Percentiles rank a stretch among this genome's conserved stretches.
phyloP scores from a whole-genome alignment of 257 asterid genomes.

The Asclepias syriaca region DNA sequence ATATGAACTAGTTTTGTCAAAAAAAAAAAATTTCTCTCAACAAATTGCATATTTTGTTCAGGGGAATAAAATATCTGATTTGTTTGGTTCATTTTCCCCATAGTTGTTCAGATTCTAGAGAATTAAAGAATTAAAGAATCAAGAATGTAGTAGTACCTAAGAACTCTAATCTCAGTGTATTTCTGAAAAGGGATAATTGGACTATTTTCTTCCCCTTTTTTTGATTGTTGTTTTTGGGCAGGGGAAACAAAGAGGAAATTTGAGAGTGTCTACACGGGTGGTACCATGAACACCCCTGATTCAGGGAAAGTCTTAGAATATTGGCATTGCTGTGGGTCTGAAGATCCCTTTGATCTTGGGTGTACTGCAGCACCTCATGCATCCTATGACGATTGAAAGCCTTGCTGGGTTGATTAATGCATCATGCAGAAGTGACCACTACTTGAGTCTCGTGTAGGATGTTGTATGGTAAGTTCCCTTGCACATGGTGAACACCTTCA shows the following conservation, averaged over 20 bases:
- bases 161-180: background rate
- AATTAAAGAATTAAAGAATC: too few relatives aligned
- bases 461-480: background rate
- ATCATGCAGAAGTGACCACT: background rate
- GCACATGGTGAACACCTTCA: too few relatives aligned
- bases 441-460: background rate
- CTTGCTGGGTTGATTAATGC: background rate
- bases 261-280: constrained; percentile 84
- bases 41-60: background rate
- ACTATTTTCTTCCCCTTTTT: too few relatives aligned
- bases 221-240: constrained; percentile 17
- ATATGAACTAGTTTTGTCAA: background rate
- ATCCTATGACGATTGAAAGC: constrained; percentile 75
- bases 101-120: background rate
- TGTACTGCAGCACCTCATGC: constrained; percentile 89
- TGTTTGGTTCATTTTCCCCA: background rate
- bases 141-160: constrained; percentile 1
- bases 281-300: constrained; percentile 80
- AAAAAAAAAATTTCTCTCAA: background rate
- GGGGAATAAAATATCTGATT: background rate
- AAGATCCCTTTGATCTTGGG: constrained; percentile 79
- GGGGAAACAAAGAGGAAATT: constrained; percentile 97
- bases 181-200: background rate
- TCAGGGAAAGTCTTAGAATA: constrained; percentile 73
- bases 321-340: constrained; percentile 99